Conservation (phyloP, 352 stramenopile genomes). For the Globisporangium polare region DNA sequence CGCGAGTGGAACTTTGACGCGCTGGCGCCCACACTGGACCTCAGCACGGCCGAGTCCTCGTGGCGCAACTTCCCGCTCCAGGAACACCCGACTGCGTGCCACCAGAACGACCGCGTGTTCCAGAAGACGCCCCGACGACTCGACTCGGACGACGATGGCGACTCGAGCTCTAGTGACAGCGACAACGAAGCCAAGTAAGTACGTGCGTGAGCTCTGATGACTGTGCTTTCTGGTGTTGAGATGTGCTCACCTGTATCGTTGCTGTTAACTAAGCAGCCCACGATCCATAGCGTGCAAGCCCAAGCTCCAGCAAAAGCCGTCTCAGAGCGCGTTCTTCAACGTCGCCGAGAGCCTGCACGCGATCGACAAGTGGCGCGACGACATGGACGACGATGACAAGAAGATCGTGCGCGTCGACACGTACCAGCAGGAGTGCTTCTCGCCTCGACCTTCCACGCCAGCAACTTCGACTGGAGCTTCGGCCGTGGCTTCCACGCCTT, state of each 20-base stretch:
- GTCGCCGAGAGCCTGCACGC: constrained; percentile 64
- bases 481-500: background rate
- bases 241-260: background rate
- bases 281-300: constrained; percentile 1
- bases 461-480: background rate
- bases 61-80: constrained; percentile 17
- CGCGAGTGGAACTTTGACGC: constrained; percentile 62
- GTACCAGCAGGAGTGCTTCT: constrained; percentile 29
- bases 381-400: constrained; percentile 49
- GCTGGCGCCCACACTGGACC: constrained; percentile 49
- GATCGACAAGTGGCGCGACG: constrained; percentile 71
- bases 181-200: constrained; percentile 56
- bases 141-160: constrained; percentile 14
- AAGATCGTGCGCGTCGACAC: constrained; percentile 22
- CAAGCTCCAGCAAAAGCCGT: constrained; percentile 19
- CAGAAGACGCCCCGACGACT: constrained; percentile 15
- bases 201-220: background rate
- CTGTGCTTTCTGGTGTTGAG: background rate
- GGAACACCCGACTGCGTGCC: constrained; percentile 20
- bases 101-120: constrained; percentile 37
- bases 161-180: constrained; percentile 42
- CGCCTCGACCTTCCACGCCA: constrained; percentile 9
- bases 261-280: background rate
- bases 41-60: constrained; percentile 33
- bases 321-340: constrained; percentile 56